phyloP scores from a whole-genome alignment of 257 asterid genomes.

The Plantago elongata region DNA sequence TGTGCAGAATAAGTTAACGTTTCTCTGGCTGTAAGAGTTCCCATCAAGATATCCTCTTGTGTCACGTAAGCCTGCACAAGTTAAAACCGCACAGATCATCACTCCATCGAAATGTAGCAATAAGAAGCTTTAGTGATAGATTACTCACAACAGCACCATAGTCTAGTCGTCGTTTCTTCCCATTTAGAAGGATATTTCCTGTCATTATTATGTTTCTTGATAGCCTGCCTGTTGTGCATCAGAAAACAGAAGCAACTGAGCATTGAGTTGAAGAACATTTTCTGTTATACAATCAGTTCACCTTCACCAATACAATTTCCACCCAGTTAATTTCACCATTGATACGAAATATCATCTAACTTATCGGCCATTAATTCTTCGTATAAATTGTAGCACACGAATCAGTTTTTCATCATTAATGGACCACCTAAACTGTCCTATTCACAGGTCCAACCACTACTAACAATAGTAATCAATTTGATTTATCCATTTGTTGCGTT shows the following conservation, averaged over 20 bases:
- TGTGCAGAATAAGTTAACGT: constrained; percentile 78
- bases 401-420: too few relatives aligned
- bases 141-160: constrained; percentile 81
- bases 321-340: too few relatives aligned
- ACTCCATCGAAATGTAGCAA: not conserved
- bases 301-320: too few relatives aligned
- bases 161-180: constrained; percentile 69
- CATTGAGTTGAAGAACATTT: not conserved
- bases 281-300: too few relatives aligned
- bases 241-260: not conserved
- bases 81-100: not conserved
- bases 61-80: constrained; percentile 83
- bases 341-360: too few relatives aligned
- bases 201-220: constrained; percentile 82
- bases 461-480: too few relatives aligned
- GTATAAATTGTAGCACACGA: too few relatives aligned
- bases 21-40: constrained; percentile 84
- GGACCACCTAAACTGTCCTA: too few relatives aligned
- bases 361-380: too few relatives aligned
- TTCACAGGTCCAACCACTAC: too few relatives aligned
- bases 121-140: not conserved
- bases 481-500: too few relatives aligned
- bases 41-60: constrained; percentile 83
- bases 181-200: constrained; percentile 81
- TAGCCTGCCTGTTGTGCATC: constrained; percentile 68